Base-by-base conservation (phyloP, 805 yeast genomes). In the Wickerhamomyces mucosus region DNA sequence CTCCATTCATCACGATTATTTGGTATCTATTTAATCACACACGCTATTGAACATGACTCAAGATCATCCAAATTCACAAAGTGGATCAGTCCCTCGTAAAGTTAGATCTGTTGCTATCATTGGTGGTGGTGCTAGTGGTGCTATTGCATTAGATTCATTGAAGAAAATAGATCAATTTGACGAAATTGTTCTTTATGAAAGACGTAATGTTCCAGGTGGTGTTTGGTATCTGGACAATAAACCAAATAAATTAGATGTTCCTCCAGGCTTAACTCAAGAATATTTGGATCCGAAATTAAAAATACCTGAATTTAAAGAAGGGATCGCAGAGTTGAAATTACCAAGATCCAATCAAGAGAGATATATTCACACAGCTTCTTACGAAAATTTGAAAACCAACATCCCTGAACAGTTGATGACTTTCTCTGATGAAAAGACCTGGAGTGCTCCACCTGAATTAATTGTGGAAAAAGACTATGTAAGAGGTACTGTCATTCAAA, bases 71-170 rank as follows among this genome's bases (percentile, higher is more conserved):
- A 7, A 7, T 6, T 15, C 13, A 13, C 16, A 15, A 13, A 9
- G 26, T 14, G 16, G 13, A 8, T 16, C 10, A 8, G 15, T 23
- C 15, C 13, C 26, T 13, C 6, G 6, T 10, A 32, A n/a, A 22
- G 35, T 45, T 12, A 46, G 44, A 29, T 43, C 53, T 5, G 43
- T 66, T 7, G 72, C 69, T 14, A 54, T 67, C 19, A 63, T 67
- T 20, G 72, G 73, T 5, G 72, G 67, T n/a, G 73, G 73, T 11
- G 70, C 73, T 6, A 58, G 67, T 4, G 73, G 72, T 6, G 60
- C 67, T 15, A 56, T 67, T 28, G 47, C 59, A 0, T 46, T 65
- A 7, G 70, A 66, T 28, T 27, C 59, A 0, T 40, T 67, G 10
- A 40, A 63, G 4, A 45, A 56, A 31, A 69, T 65, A 35, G 36